Evolutionary conservation across 2,329 filamentous ascomycete species (phyloP), one percentile per base, ranked within the genome.

Genomic region (Allantophomopsis lycopodina): DNA sequence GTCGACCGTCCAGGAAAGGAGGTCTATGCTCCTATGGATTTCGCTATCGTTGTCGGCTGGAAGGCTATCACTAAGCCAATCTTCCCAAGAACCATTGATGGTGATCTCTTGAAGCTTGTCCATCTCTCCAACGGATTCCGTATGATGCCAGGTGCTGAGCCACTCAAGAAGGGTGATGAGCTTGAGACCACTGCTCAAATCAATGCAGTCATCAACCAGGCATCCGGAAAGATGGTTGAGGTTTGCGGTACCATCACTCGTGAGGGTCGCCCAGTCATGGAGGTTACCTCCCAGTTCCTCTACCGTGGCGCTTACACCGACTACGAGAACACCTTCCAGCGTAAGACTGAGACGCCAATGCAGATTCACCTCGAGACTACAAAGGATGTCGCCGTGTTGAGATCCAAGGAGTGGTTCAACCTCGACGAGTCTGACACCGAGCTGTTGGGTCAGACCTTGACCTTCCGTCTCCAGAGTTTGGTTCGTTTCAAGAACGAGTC

Each of bases 51-150:
- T n/a, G 83, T 93, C 38, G 88, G 88, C 46, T 95, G 88, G 88
- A 96, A 98, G 66, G 91, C 91, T 34, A 98, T 98, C 55, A 98
- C 88, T 10, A 96, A 96, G 72, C 91, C 91, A 12, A 98, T 98
- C 61, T 98, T 98, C 73, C 91, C 91, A 48, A 80, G 87, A 50
- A 85, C 79, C 45, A 96, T 98, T 52, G 91, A 98, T 51, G 91
- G 93, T 48, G 91, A 98, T 57, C 69, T 98, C 40, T 72, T 98
- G 45, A 95, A 94, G 66, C 77, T 98, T 40, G 89, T 98, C 11
- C 91, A 98, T 63, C 65, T 98, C 45, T 96, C 91, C 37, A 98
- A 98, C 60, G 81, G 84, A 46, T 98, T 96, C 79, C 83, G 91
- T 53, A 98, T 98, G 91, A 75, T 96, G 49, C 88, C 91, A 21